Evolutionary conservation across 2,329 filamentous ascomycete genomes (phyloP).

Genomic region (Aspergillus sojae): DNA sequence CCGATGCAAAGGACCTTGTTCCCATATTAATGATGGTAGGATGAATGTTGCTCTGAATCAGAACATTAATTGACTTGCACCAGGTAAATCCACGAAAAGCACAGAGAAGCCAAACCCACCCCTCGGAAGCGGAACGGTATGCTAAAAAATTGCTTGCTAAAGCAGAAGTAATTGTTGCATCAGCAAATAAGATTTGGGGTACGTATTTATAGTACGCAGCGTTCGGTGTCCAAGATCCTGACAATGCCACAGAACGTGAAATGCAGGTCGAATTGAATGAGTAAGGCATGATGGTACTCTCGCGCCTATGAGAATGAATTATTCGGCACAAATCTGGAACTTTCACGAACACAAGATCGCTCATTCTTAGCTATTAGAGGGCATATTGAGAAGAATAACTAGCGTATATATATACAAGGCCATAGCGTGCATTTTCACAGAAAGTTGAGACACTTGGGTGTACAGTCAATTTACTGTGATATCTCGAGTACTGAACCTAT

Average conservation of each 20-base stretch:
- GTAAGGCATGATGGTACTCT: slow-evolving; percentile 14
- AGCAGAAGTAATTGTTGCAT: slow-evolving; percentile 68
- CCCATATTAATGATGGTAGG: slow-evolving; percentile 70
- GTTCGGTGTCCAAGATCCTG: background rate
- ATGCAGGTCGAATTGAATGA: slow-evolving; percentile 41
- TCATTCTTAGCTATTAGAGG: background rate
- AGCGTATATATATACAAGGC: background rate
- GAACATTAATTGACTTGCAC: background rate
- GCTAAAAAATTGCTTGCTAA: slow-evolving; percentile 67
- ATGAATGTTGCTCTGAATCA: slow-evolving; percentile 16
- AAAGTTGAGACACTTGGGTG: background rate
- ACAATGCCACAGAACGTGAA: slow-evolving; percentile 34
- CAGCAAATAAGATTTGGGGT: slow-evolving; percentile 70
- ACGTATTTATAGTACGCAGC: slow-evolving; percentile 16
- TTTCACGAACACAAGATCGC: background rate
- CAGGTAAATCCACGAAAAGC: slow-evolving; percentile 68
- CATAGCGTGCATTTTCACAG: background rate
- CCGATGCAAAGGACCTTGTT: slow-evolving; percentile 67
- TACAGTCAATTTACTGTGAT: background rate
- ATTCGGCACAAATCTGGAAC: background rate
- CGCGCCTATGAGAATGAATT: background rate
- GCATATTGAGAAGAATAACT: background rate
- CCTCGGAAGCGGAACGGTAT: slow-evolving; percentile 61
- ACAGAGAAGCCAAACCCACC: slow-evolving; percentile 53
- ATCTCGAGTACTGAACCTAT: background rate